Conservation (phyloP, 768 basidiomycete genomes). For the Trametes elegans region DNA sequence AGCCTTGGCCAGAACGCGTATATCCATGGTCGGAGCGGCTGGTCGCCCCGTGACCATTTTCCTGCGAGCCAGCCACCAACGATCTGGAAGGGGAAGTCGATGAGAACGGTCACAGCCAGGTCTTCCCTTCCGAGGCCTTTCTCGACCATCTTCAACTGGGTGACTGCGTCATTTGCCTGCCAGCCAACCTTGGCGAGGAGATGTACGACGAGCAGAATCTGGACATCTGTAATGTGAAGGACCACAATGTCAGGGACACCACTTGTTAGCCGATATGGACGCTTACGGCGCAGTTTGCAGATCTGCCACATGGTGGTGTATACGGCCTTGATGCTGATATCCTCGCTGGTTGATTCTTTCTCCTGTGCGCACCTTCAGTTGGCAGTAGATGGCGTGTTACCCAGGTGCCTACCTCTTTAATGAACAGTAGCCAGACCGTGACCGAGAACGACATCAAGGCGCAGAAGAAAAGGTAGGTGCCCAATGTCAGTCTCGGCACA, state of each 20-base stretch:
- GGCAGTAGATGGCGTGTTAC: background rate
- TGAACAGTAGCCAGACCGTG: constrained; percentile 89
- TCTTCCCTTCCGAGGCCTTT: constrained; percentile 96
- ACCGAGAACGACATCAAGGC: constrained; percentile 75
- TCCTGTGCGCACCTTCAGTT: constrained; percentile 45
- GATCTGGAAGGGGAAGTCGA: constrained; percentile 98
- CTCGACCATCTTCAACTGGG: constrained; percentile 91
- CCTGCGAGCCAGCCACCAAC: constrained; percentile 92
- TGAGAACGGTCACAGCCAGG: constrained; percentile 89
- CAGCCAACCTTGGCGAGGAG: constrained; percentile 93
- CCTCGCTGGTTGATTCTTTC: constrained; percentile 68
- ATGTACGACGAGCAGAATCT: constrained; percentile 82
- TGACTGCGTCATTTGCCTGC: constrained; percentile 89
- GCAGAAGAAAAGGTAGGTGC: constrained; percentile 86
- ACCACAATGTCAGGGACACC: background rate
- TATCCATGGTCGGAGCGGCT: constrained; percentile 84
- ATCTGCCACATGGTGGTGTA: constrained; percentile 96
- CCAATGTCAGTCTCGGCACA: constrained; percentile 66
- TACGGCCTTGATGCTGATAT: constrained; percentile 87
- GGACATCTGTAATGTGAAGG: constrained; percentile 82
- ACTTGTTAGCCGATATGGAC: background rate
- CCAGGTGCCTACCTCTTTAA: constrained; percentile 79
- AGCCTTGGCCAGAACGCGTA: constrained; percentile 89
- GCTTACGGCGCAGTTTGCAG: constrained; percentile 83
- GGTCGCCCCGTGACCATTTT: constrained; percentile 81